Conservation (phyloP, 805 yeast species). For the Wickerhamiella azyma region DNA sequence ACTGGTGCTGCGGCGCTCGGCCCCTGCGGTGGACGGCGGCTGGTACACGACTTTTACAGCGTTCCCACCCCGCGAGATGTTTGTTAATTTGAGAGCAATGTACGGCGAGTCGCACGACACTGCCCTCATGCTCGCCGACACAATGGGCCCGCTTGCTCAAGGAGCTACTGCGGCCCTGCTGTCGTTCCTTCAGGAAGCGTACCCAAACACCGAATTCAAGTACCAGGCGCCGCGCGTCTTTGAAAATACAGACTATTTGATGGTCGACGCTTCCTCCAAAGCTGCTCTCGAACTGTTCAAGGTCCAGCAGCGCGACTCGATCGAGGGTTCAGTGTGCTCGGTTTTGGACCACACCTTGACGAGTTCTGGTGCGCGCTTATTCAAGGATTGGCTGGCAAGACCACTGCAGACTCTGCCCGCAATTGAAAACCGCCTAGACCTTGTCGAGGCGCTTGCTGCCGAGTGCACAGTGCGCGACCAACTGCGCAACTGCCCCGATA, state of each 20-base stretch:
- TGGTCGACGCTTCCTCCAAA: constrained; percentile 47
- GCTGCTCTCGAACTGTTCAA: constrained; percentile 44
- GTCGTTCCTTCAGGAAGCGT: constrained; percentile 55
- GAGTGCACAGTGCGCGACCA: constrained; percentile 39
- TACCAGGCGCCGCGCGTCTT: constrained; percentile 56
- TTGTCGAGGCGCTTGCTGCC: constrained; percentile 33
- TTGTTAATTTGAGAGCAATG: not conserved
- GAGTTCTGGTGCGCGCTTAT: constrained; percentile 63
- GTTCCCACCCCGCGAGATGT: constrained; percentile 24
- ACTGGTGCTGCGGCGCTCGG: constrained; percentile 35
- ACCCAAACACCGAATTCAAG: constrained; percentile 52
- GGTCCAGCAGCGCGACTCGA: constrained; percentile 32
- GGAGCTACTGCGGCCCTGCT: constrained; percentile 51
- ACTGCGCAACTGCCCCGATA: constrained; percentile 23
- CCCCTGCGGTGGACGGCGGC: constrained; percentile 24
- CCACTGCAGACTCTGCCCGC: constrained; percentile 53
- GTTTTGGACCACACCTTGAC: constrained; percentile 65
- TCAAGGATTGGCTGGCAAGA: constrained; percentile 68
- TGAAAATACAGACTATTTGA: constrained; percentile 41
- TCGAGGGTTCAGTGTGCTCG: constrained; percentile 58
- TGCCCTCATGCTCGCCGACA: constrained; percentile 10
- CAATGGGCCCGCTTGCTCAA: constrained; percentile 28
- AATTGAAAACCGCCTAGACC: constrained; percentile 41
- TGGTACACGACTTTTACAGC: constrained; percentile 22
- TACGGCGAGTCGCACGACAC: not conserved